Evolutionary conservation across 768 basidiomycete genomes (phyloP).

Genomic region (Hypsizygus marmoreus): DNA sequence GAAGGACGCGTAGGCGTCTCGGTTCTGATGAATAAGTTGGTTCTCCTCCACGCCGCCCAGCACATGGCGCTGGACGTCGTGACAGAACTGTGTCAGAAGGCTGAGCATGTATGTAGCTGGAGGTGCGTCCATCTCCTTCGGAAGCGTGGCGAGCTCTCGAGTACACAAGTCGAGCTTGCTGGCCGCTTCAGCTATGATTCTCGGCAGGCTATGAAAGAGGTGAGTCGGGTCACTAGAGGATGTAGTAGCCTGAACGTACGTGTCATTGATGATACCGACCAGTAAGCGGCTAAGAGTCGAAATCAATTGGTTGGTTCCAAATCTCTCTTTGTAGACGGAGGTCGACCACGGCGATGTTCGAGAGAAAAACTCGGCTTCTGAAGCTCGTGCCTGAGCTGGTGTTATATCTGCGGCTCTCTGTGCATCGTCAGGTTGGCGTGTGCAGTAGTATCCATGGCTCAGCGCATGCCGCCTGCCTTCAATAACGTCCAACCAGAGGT

Average conservation of each 20-base stretch:
- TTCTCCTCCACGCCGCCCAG: slow-evolving; percentile 26
- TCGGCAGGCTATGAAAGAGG: slow-evolving; percentile 26
- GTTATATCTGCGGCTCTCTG: slow-evolving; percentile 33
- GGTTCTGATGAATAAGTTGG: slow-evolving; percentile 31
- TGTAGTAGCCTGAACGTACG: slow-evolving; percentile 14
- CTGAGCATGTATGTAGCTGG: slow-evolving; percentile 38
- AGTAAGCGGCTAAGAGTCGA: slow-evolving; percentile 36
- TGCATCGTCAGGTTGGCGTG: slow-evolving; percentile 41
- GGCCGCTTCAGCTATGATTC: slow-evolving; percentile 26
- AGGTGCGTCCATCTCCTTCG: slow-evolving; percentile 30
- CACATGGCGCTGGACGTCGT: slow-evolving; percentile 28
- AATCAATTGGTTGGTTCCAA: slow-evolving; percentile 39
- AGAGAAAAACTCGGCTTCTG: slow-evolving; percentile 37
- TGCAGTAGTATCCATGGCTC: slow-evolving; percentile 44
- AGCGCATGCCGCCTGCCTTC: slow-evolving; percentile 41
- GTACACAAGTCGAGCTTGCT: slow-evolving; percentile 26
- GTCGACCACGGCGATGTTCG: slow-evolving; percentile 36
- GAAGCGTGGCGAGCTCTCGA: slow-evolving; percentile 26
- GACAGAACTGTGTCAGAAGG: slow-evolving; percentile 34
- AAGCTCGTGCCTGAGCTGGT: slow-evolving; percentile 30
- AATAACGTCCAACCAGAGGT: slow-evolving; percentile 44
- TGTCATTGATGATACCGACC: slow-evolving; percentile 34
- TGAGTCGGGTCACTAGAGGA: not conserved
- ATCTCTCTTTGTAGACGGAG: slow-evolving; percentile 24
- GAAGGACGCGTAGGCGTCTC: slow-evolving; percentile 26